Evolutionary conservation across 768 basidiomycete genomes (phyloP).

Genomic region (Lactifluus pinguis): DNA sequence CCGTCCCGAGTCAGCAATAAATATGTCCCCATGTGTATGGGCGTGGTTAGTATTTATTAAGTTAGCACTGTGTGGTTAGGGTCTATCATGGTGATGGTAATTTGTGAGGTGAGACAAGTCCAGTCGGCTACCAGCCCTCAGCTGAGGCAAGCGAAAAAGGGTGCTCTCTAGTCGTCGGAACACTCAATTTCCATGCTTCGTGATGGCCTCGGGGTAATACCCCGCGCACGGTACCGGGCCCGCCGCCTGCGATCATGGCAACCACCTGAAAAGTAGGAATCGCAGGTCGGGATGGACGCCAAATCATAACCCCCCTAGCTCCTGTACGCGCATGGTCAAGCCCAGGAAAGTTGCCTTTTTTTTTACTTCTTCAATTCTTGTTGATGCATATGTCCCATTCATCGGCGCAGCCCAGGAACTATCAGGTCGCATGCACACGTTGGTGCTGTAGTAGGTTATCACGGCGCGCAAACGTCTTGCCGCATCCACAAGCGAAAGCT

Average conservation of each 20-base stretch:
- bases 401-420: background rate
- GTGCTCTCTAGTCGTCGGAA: background rate
- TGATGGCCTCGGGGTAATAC: too few relatives aligned
- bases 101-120: background rate
- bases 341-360: background rate
- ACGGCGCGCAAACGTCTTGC: slow-evolving; percentile 59
- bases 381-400: background rate
- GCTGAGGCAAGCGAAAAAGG: background rate
- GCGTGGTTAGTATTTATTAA: background rate
- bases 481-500: slow-evolving; percentile 61
- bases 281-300: background rate
- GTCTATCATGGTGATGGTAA: background rate
- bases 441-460: slow-evolving; percentile 76
- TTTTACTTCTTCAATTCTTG: background rate
- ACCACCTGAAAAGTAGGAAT: background rate
- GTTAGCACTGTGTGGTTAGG: background rate
- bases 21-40: background rate
- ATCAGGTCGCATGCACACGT: slow-evolving; percentile 39
- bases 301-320: background rate
- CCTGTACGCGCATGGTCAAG: background rate
- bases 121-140: background rate
- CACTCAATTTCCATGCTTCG: background rate
- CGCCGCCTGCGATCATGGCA: background rate
- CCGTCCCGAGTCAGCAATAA: background rate
- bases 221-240: background rate